phyloP scores from a whole-genome alignment of 768 basidiomycete species.

The Tylopilus subfusipes region DNA sequence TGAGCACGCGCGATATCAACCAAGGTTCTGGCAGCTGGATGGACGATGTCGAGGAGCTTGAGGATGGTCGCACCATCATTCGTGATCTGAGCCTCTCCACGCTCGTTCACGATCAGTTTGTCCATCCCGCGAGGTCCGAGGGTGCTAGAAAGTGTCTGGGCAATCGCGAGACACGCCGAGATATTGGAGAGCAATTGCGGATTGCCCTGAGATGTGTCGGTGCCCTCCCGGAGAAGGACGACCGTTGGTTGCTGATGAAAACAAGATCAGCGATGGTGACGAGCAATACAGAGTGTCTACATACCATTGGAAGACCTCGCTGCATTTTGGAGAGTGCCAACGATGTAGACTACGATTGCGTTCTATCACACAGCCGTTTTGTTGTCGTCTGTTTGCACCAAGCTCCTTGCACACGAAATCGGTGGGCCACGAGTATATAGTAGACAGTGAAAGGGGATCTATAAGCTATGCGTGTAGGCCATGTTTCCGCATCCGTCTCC shows the following conservation, averaged over 20 bases:
- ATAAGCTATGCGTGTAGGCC: slow-evolving; percentile 6
- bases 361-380: slow-evolving; percentile 3
- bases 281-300: not conserved
- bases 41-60: slow-evolving; percentile 95
- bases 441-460: not conserved
- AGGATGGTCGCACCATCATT: slow-evolving; percentile 99
- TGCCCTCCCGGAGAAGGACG: slow-evolving; percentile 93
- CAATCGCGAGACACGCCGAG: slow-evolving; percentile 90
- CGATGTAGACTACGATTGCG: slow-evolving; percentile 10
- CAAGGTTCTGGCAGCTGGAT: slow-evolving; percentile 95
- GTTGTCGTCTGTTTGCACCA: slow-evolving; percentile 23
- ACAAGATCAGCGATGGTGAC: slow-evolving; percentile 14
- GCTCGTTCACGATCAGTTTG: slow-evolving; percentile 90
- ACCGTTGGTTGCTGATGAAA: slow-evolving; percentile 87
- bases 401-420: not conserved
- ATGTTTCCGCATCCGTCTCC: slow-evolving; percentile 27
- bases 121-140: slow-evolving; percentile 99
- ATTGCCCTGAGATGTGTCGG: slow-evolving; percentile 93
- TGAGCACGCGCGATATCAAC: slow-evolving; percentile 98
- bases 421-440: not conserved
- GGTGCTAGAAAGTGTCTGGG: slow-evolving; percentile 88
- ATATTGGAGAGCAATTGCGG: slow-evolving; percentile 93
- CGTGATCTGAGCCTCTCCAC: slow-evolving; percentile 97
- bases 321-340: slow-evolving; percentile 68
- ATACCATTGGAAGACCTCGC: slow-evolving; percentile 76